Evolutionary conservation across 495 filamentous ascomycete species (phyloP), one percentile per base, ranked within the genome.

Genomic region (Tuber umbilicatum): DNA sequence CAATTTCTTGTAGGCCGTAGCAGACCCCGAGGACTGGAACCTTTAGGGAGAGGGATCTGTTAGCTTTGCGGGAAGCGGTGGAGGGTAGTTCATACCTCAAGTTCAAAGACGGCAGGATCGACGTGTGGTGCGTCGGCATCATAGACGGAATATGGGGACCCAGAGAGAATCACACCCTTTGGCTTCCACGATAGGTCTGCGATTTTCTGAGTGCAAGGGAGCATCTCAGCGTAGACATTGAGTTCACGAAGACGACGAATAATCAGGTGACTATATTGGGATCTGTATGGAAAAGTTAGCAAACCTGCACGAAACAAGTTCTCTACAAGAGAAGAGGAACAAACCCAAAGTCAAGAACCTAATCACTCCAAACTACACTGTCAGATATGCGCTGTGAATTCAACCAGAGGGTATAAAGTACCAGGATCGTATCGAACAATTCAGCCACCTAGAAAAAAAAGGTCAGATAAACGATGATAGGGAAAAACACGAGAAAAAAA

Each of bases 151-250:
- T 89, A 91, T 0, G 91, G 91, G 68, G 92, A 91, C 71, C 92
- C 92, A 23, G 90, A 93, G 27, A 94, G 86, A 68, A 92, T 90
- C 76, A 93, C 87, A 80, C 93, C 94, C 83, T 92, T 93, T 27
- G 94, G 94, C 79, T 88, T 92, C 87, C 87, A 97, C 38, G 85
- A 78, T 19, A 98, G 87, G 69, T 96, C 92, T 9, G 88, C 83
- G 19, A 97, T 82, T 86, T 94, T 96, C 73, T 90, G 89, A 73
- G 93, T 97, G 86, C 94, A 97, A 41, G 94, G 94, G 68, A 97
- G 89, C 90, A 97, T 91, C 85, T 98, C 94, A 60, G 89, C 89
- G 86, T 91, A 97, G 83, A 98, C 88, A 86, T 92, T 91, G 85
- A 97, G 87, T 68, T 90, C 89, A 78, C 93, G 87, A 21, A 96